These are phyloP conservation scores for Starmerella apicola DNA, from an alignment of 805 yeast genomes.

Conservation along the genomic window DNA sequence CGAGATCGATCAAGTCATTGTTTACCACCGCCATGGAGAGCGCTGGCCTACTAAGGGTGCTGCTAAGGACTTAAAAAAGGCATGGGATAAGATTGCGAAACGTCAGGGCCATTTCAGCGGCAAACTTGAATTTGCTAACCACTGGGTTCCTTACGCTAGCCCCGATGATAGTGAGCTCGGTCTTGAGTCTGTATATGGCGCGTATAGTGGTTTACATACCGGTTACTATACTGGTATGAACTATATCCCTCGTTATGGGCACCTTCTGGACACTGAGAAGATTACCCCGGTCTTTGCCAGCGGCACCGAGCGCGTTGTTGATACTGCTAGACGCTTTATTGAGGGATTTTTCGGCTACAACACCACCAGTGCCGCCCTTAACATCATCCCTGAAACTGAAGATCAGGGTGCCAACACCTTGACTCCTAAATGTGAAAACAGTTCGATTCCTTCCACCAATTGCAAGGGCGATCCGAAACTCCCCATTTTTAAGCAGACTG, in stretches of 20 bases:
- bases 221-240: conserved; percentile 36
- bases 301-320: conserved; percentile 28
- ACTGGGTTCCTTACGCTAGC: conserved; percentile 21
- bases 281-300: conserved; percentile 34
- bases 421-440: conserved; percentile 41
- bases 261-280: conserved; percentile 30
- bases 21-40: conserved; percentile 43
- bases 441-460: background rate
- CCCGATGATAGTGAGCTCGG: conserved; percentile 29
- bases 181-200: conserved; percentile 32
- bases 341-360: conserved; percentile 45
- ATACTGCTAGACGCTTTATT: conserved; percentile 44
- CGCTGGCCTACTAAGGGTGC: conserved; percentile 30
- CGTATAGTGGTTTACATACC: conserved; percentile 38
- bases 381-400: conserved; percentile 36
- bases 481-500: conserved; percentile 22
- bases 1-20: conserved; percentile 38
- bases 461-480: conserved; percentile 2
- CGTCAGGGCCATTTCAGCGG: conserved; percentile 12
- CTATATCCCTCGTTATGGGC: conserved; percentile 34
- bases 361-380: conserved; percentile 30
- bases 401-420: conserved; percentile 46
- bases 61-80: conserved; percentile 18
- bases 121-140: conserved; percentile 16
- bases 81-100: conserved; percentile 14